phyloP scores from a whole-genome alignment of 345 rosid genomes.

The Crucihimalaya himalaica region DNA sequence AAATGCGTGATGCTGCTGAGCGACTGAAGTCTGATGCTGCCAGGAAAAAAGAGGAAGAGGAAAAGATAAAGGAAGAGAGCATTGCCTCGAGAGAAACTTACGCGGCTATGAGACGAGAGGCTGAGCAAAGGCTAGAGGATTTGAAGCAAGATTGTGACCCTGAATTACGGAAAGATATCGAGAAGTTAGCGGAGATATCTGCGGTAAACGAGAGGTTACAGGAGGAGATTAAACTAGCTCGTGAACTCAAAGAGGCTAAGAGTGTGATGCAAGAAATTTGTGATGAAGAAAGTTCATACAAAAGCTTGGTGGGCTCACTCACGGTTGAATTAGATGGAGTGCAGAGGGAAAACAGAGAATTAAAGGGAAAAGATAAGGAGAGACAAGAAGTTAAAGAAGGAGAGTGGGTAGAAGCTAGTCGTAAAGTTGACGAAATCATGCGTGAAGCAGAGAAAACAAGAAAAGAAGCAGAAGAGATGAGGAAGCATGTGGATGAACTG shows the following conservation, averaged over 20 bases:
- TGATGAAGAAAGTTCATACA: constrained; percentile 60
- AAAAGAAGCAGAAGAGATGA: constrained; percentile 57
- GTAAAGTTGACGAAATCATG: constrained; percentile 42
- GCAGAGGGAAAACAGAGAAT: constrained; percentile 44
- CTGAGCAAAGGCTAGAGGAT: constrained; percentile 42
- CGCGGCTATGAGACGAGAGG: constrained; percentile 47
- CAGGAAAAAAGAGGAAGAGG: constrained; percentile 48
- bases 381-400: constrained; percentile 28
- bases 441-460: constrained; percentile 54
- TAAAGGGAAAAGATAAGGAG: constrained; percentile 44
- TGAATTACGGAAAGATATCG: constrained; percentile 48
- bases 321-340: constrained; percentile 56
- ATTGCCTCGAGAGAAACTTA: constrained; percentile 41
- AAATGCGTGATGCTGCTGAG: constrained; percentile 54
- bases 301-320: constrained; percentile 46
- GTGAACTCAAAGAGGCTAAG: constrained; percentile 74
- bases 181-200: constrained; percentile 50
- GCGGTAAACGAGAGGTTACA: constrained; percentile 54
- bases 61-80: constrained; percentile 47
- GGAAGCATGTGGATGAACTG: constrained; percentile 42
- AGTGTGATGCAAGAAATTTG: constrained; percentile 48
- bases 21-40: constrained; percentile 49
- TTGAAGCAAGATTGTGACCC: constrained; percentile 57
- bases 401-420: constrained; percentile 32
- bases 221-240: constrained; percentile 57